Evolutionary conservation across 2,329 filamentous ascomycete genomes (phyloP).

Genomic region (Fusarium drepaniforme): DNA sequence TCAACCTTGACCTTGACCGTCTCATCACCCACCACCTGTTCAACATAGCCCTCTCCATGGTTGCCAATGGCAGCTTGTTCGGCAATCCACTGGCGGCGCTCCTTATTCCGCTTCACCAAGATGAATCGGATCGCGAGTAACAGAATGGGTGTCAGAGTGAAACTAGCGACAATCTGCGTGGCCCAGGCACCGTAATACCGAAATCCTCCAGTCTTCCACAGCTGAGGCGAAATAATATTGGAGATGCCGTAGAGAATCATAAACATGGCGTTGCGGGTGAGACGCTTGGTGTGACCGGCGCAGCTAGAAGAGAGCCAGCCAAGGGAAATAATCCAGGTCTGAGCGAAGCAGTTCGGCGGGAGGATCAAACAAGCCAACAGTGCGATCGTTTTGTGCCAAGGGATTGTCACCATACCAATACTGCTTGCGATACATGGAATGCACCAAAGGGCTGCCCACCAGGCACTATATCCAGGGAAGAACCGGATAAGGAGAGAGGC

Average conservation of each 20-base stretch:
- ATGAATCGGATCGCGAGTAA: slow-evolving; percentile 3
- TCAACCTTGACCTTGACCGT: slow-evolving; percentile 33
- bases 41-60: slow-evolving; percentile 16
- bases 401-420: slow-evolving; percentile 40
- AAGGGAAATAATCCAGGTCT: slow-evolving; percentile 31
- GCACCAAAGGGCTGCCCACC: slow-evolving; percentile 37
- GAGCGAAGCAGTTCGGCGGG: slow-evolving; percentile 27
- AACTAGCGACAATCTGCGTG: slow-evolving; percentile 35
- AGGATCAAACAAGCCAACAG: slow-evolving; percentile 41
- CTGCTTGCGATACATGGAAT: slow-evolving; percentile 36
- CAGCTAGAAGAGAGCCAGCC: slow-evolving; percentile 36
- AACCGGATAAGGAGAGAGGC: slow-evolving; percentile 31
- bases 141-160: slow-evolving; percentile 27
- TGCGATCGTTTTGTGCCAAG: slow-evolving; percentile 39
- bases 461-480: slow-evolving; percentile 34
- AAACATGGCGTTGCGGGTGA: slow-evolving; percentile 54
- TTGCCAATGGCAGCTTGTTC: slow-evolving; percentile 25
- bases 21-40: slow-evolving; percentile 22
- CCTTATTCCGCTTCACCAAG: neutral
- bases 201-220: slow-evolving; percentile 35
- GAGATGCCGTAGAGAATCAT: slow-evolving; percentile 51
- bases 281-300: slow-evolving; percentile 58
- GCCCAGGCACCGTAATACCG: slow-evolving; percentile 39
- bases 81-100: neutral
- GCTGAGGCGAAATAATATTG: slow-evolving; percentile 53